phyloP scores from a whole-genome alignment of 1,139 yeast genomes.

The Hemisphaericaspora xylofermentans region DNA sequence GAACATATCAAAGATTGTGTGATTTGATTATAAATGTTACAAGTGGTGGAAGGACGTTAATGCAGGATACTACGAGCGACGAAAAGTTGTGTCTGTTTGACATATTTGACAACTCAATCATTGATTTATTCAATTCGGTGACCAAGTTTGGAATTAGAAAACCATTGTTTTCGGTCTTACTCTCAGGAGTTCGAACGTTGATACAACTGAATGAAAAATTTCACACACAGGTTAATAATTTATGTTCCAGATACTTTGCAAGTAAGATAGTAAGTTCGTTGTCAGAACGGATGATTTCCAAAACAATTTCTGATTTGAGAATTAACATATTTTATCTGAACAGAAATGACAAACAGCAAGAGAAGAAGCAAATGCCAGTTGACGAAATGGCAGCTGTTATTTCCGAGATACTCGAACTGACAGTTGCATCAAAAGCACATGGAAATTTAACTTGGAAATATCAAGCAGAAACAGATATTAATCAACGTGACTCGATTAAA shows the following conservation, averaged over 20 bases:
- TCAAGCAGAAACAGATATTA: slow-evolving; percentile 4
- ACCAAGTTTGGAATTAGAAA: slow-evolving; percentile 27
- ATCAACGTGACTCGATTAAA: slow-evolving; percentile 2
- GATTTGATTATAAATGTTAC: slow-evolving; percentile 13
- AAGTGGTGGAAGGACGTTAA: slow-evolving; percentile 7
- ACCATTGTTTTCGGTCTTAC: slow-evolving; percentile 26
- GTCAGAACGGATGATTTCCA: slow-evolving; percentile 20
- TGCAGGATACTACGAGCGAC: not conserved
- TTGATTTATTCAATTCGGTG: slow-evolving; percentile 28
- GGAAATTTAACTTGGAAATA: not conserved
- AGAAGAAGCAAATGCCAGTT: not conserved
- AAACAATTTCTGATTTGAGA: slow-evolving; percentile 20
- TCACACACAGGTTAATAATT: slow-evolving; percentile 19
- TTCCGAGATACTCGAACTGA: not conserved
- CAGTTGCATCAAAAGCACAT: not conserved
- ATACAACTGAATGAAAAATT: slow-evolving; percentile 15
- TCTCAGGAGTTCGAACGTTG: slow-evolving; percentile 14
- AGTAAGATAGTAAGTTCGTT: slow-evolving; percentile 18
- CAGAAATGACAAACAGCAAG: not conserved
- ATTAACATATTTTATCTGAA: slow-evolving; percentile 19
- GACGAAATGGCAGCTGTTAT: slow-evolving; percentile 9
- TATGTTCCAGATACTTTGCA: slow-evolving; percentile 16
- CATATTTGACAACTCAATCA: slow-evolving; percentile 20
- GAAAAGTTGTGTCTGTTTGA: slow-evolving; percentile 3
- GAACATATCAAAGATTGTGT: slow-evolving; percentile 14